A percentile compares a stretch with the other conserved stretches of the same genome.
phyloP scores from a whole-genome alignment of 139 green algal species.

The Picochlorum sp. region DNA sequence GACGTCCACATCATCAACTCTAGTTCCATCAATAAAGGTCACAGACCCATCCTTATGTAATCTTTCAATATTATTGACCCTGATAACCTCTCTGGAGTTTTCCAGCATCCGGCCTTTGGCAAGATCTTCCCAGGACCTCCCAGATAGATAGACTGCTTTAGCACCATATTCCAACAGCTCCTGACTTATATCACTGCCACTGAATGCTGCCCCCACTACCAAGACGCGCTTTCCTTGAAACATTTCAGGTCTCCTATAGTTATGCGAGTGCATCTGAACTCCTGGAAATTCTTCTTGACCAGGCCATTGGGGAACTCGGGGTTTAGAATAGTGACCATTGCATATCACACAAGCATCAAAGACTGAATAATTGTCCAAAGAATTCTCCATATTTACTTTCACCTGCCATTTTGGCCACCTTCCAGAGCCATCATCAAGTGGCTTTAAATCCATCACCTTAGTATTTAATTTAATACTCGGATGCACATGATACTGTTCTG shows the following conservation, averaged over 20 bases:
- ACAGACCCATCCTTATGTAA: slow-evolving; percentile 29
- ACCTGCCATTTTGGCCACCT: slow-evolving; percentile 8
- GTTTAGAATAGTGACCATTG: slow-evolving; percentile 60
- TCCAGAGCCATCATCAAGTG: neutral
- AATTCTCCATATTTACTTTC: neutral
- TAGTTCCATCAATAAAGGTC: slow-evolving; percentile 26
- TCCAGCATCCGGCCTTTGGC: neutral
- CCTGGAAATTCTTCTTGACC: slow-evolving; percentile 5
- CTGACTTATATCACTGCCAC: slow-evolving; percentile 39
- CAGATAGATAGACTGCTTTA: slow-evolving; percentile 30
- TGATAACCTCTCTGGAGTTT: neutral
- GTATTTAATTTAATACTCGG: slow-evolving; percentile 19
- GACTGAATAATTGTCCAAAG: neutral
- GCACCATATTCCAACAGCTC: slow-evolving; percentile 35
- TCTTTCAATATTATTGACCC: slow-evolving; percentile 6
- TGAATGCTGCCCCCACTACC: slow-evolving; percentile 50
- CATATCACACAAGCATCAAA: slow-evolving; percentile 69
- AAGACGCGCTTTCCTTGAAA: slow-evolving; percentile 48
- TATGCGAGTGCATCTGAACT: slow-evolving; percentile 32
- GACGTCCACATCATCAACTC: slow-evolving; percentile 22
- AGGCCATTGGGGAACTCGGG: slow-evolving; percentile 22
- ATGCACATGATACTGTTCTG: slow-evolving; percentile 22
- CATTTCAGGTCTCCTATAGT: slow-evolving; percentile 21
- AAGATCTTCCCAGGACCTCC: slow-evolving; percentile 30
- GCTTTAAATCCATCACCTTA: slow-evolving; percentile 4